A percentile compares a stretch with the other conserved stretches of the same genome.
phyloP scores from a whole-genome alignment of 352 stramenopile genomes.

The Globisporangium megalacanthum region DNA sequence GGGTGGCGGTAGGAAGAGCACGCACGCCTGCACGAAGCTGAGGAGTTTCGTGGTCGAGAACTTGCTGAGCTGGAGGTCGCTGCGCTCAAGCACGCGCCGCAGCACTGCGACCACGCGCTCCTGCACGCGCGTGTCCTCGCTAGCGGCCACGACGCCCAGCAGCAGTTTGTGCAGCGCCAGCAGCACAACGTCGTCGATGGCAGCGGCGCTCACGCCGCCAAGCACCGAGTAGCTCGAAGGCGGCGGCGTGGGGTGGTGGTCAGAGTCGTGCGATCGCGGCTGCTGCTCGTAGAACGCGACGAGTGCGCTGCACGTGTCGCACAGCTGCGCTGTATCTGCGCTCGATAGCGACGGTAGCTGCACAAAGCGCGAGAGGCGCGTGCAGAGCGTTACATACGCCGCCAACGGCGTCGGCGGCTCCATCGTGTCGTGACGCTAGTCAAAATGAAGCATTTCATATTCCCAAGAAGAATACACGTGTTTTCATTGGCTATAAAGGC shows the following conservation, averaged over 20 bases:
- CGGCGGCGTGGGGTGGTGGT: not conserved
- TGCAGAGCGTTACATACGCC: conserved; percentile 52
- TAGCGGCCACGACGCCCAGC: conserved; percentile 19
- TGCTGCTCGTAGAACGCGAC: conserved; percentile 17
- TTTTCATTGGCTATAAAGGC: too few relatives aligned
- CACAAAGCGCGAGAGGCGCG: conserved; percentile 60
- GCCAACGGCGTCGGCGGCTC: conserved; percentile 20
- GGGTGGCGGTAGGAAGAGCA: conserved; percentile 49
- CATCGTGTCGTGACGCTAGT: not conserved
- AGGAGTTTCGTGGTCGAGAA: conserved; percentile 23
- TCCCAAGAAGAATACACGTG: too few relatives aligned
- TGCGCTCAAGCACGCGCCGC: conserved; percentile 24
- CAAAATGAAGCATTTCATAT: too few relatives aligned
- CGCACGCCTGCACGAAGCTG: conserved; percentile 43
- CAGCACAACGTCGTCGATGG: conserved; percentile 65
- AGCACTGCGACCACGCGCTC: conserved; percentile 31
- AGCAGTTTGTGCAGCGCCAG: conserved; percentile 60
- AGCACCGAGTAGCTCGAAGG: conserved; percentile 4
- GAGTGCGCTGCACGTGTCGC: conserved; percentile 23
- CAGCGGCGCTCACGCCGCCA: conserved; percentile 13
- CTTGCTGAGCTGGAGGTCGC: conserved; percentile 19
- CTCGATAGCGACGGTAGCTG: conserved; percentile 21
- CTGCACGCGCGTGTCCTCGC: conserved; percentile 15
- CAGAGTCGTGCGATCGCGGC: not conserved
- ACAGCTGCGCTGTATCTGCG: conserved; percentile 12